Conservation (phyloP, 495 filamentous ascomycete genomes). For the Cryomyces minteri region DNA sequence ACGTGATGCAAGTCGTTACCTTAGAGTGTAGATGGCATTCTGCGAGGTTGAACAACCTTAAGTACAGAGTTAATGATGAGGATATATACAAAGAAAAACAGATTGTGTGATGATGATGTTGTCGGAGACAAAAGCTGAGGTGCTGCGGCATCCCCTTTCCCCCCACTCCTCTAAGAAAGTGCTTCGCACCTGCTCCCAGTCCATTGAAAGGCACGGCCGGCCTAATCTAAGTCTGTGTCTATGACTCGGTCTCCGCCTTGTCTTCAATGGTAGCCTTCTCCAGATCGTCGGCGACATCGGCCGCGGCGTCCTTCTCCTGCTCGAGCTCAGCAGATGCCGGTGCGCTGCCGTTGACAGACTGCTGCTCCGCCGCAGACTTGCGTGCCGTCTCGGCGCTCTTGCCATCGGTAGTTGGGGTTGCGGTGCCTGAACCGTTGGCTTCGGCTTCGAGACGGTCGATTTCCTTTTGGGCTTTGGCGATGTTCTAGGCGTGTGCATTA, state of each 20-base stretch:
- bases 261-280: constrained; percentile 41
- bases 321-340: constrained; percentile 33
- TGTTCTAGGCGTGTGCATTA: constrained; percentile 33
- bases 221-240: too few species aligned
- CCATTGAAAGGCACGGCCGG: too few species aligned
- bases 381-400: constrained; percentile 26
- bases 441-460: constrained; percentile 44
- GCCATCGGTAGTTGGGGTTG: constrained; percentile 16
- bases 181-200: too few species aligned
- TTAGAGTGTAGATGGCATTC: too few species aligned
- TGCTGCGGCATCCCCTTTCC: too few species aligned
- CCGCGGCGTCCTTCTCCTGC: constrained; percentile 38
- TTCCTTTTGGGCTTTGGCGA: constrained; percentile 49
- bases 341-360: constrained; percentile 31
- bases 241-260: constrained; percentile 4
- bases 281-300: constrained; percentile 38
- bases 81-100: too few species aligned
- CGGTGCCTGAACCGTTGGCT: constrained; percentile 19
- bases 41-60: too few species aligned
- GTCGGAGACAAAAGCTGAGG: too few species aligned
- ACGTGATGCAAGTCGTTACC: too few species aligned
- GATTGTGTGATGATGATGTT: too few species aligned
- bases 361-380: constrained; percentile 32
- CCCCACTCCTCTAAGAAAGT: too few species aligned
- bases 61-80: too few species aligned